Conservation (phyloP, 352 stramenopile genomes). For the Globisporangium radiosum region DNA sequence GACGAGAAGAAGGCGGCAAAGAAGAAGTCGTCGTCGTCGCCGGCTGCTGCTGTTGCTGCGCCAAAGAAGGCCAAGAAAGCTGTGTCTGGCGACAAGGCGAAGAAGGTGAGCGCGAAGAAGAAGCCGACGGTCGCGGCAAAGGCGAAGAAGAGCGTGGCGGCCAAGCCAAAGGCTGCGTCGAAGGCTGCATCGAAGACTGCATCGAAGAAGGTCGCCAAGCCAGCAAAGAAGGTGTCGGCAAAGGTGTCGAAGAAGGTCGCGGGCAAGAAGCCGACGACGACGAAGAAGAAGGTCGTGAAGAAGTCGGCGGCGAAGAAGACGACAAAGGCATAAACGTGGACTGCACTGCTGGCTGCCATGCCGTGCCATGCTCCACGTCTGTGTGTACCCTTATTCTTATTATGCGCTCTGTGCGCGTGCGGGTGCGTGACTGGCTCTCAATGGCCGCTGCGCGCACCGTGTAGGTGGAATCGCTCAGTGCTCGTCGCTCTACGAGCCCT, state of each 20-base stretch:
- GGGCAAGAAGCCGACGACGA: slow-evolving; percentile 24
- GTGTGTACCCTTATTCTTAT: slow-evolving; percentile 48
- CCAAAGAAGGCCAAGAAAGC: slow-evolving; percentile 18
- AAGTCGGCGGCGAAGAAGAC: slow-evolving; percentile 21
- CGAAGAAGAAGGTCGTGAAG: slow-evolving; percentile 32
- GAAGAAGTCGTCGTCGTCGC: slow-evolving; percentile 2
- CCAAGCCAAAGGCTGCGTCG: slow-evolving; percentile 29
- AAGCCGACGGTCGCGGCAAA: slow-evolving; percentile 45
- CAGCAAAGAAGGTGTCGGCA: slow-evolving; percentile 12
- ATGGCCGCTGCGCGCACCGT: too few species aligned
- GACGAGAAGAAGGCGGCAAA: slow-evolving; percentile 85
- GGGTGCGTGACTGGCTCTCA: too few species aligned
- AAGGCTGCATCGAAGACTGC: slow-evolving; percentile 17
- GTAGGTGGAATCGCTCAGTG: too few species aligned
- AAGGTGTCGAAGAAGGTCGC: slow-evolving; percentile 21
- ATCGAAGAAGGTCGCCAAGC: slow-evolving; percentile 17
- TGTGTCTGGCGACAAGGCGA: slow-evolving; percentile 23
- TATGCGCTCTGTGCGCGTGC: slow-evolving; percentile 2
- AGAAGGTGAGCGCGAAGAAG: slow-evolving; percentile 66
- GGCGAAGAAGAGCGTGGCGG: slow-evolving; percentile 53
- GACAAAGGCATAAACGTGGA: slow-evolving; percentile 16
- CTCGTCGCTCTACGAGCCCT: too few species aligned
- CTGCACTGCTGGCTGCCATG: background rate
- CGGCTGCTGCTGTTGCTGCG: slow-evolving; percentile 13
- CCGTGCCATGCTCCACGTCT: background rate